These are phyloP conservation scores for Penicillium arizonense DNA, from an alignment of 495 filamentous ascomycete genomes.

Conservation along the genomic window DNA sequence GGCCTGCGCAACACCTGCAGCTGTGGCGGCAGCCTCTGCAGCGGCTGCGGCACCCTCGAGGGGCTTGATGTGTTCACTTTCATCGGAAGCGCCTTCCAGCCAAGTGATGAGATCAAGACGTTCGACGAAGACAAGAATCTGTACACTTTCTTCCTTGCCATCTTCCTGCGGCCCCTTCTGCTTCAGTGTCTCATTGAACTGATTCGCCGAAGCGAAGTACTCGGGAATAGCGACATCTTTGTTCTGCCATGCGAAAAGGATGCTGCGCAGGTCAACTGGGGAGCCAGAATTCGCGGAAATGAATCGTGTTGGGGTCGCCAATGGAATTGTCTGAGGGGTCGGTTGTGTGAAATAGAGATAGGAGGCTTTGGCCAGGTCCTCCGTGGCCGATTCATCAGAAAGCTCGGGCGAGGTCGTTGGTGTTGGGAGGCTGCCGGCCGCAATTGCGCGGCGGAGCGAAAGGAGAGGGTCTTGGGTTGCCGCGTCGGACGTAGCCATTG, in stretches of 20 bases:
- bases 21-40: constrained; percentile 46
- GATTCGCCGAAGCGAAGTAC: constrained; percentile 80
- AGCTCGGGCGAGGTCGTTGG: constrained; percentile 66
- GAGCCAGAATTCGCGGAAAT: constrained; percentile 58
- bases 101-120: constrained; percentile 86
- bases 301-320: constrained; percentile 82
- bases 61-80: constrained; percentile 87
- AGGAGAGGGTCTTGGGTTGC: constrained; percentile 67
- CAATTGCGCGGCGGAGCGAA: constrained; percentile 76
- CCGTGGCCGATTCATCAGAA: constrained; percentile 39
- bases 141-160: constrained; percentile 53
- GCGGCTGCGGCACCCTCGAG: constrained; percentile 61
- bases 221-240: constrained; percentile 83
- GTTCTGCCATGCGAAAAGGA: constrained; percentile 93
- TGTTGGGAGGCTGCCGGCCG: constrained; percentile 59
- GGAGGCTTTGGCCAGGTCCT: constrained; percentile 71
- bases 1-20: constrained; percentile 39
- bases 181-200: constrained; percentile 76
- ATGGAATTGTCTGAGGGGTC: constrained; percentile 61
- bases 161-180: constrained; percentile 52
- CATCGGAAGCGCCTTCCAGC: constrained; percentile 85
- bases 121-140: constrained; percentile 86
- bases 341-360: constrained; percentile 75
- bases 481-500: constrained; percentile 35
- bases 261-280: constrained; percentile 83